phyloP scores from a whole-genome alignment of 2,329 filamentous ascomycete genomes.

The Pyricularia sp. region DNA sequence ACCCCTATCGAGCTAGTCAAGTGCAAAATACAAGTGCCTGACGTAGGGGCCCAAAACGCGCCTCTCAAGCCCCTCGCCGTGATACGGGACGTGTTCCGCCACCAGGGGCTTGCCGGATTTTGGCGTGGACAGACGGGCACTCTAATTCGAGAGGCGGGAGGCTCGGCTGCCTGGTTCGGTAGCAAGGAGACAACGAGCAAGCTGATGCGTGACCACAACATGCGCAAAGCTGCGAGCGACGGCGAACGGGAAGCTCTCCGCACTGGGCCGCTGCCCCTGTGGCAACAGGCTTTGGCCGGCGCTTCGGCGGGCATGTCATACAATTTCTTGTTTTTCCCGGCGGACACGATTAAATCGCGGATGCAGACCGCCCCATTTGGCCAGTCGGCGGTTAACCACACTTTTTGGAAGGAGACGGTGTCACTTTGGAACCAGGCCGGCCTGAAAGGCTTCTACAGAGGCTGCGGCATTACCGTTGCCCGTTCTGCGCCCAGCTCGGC shows the following conservation, averaged over 20 bases:
- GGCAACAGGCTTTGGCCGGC: constrained; percentile 79
- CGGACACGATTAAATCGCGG: constrained; percentile 91
- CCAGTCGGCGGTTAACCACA: constrained; percentile 37
- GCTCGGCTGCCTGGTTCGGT: constrained; percentile 90
- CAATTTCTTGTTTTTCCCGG: constrained; percentile 95
- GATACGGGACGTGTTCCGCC: constrained; percentile 65
- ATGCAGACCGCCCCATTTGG: constrained; percentile 81
- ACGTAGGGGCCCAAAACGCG: constrained; percentile 26
- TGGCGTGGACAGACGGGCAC: constrained; percentile 95
- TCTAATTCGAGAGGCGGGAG: constrained; percentile 84
- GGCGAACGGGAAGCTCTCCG: constrained; percentile 26
- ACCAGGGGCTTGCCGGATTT: constrained; percentile 74
- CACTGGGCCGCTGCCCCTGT: constrained; percentile 53
- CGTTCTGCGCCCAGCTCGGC: constrained; percentile 90
- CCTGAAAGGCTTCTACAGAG: constrained; percentile 74
- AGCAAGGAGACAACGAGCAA: constrained; percentile 69
- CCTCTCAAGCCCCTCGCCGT: constrained; percentile 54
- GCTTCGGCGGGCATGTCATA: constrained; percentile 85
- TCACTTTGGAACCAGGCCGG: constrained; percentile 75
- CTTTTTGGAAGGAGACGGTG: constrained; percentile 59
- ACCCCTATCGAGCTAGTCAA: constrained; percentile 96
- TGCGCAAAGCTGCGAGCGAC: constrained; percentile 24
- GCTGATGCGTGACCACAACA: constrained; percentile 50
- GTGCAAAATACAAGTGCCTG: constrained; percentile 87
- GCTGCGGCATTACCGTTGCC: constrained; percentile 84